phyloP scores from a whole-genome alignment of 495 filamentous ascomycete species.

The Xylaria intraflava region DNA sequence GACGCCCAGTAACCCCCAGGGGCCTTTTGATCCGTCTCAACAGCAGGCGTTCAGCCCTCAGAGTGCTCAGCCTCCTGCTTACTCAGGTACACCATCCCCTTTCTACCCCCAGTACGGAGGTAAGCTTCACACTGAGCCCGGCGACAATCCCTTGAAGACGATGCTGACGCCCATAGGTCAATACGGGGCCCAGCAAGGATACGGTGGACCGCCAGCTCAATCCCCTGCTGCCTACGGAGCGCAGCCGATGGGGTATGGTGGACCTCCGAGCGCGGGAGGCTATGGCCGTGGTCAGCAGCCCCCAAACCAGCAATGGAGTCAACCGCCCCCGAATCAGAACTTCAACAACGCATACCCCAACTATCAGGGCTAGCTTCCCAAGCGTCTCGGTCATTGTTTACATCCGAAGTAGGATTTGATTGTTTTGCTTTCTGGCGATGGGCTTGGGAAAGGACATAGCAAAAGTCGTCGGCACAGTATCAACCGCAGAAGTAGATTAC shows the following conservation, averaged over 20 bases:
- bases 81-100: slow-evolving; percentile 67
- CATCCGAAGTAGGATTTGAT: neutral
- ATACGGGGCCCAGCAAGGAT: slow-evolving; percentile 47
- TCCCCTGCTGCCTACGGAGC: slow-evolving; percentile 56
- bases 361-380: slow-evolving; percentile 47
- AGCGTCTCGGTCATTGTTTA: neutral
- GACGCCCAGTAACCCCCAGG: slow-evolving; percentile 73
- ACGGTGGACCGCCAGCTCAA: slow-evolving; percentile 47
- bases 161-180: slow-evolving; percentile 33
- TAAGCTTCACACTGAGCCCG: slow-evolving; percentile 54
- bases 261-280: slow-evolving; percentile 68
- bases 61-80: slow-evolving; percentile 47
- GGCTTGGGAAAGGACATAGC: slow-evolving; percentile 4
- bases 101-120: slow-evolving; percentile 93
- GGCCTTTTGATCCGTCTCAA: slow-evolving; percentile 66
- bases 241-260: slow-evolving; percentile 53
- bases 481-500: slow-evolving; percentile 3
- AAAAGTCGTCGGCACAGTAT: slow-evolving; percentile 2
- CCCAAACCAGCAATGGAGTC: slow-evolving; percentile 68
- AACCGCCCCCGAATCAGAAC: slow-evolving; percentile 50
- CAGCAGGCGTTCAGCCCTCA: slow-evolving; percentile 60
- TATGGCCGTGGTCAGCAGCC: slow-evolving; percentile 77
- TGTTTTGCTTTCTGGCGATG: slow-evolving; percentile 2
- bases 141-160: slow-evolving; percentile 14
- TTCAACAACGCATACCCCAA: slow-evolving; percentile 55